Percentiles rank a stretch among this genome's conserved stretches.
Conservation (phyloP, 129 eudicot genomes). For the Kitagawia praeruptora region DNA sequence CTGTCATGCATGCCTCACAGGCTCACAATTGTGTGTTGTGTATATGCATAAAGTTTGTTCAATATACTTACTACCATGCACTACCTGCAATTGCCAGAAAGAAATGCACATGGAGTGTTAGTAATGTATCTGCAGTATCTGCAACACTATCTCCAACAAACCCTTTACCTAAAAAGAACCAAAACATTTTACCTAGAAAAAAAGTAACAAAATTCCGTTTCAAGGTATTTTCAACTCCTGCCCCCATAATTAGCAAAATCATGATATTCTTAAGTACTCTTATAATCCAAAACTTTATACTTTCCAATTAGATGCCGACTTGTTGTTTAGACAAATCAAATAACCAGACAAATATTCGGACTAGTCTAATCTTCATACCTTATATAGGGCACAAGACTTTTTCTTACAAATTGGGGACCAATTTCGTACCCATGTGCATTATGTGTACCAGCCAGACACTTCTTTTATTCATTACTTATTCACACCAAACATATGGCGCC, state of each 20-base stretch:
- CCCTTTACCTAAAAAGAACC: slow-evolving; percentile 1
- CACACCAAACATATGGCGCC: neutral
- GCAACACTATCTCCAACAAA: neutral
- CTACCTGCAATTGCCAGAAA: slow-evolving; percentile 3
- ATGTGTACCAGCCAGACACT: slow-evolving; percentile 22
- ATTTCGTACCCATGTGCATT: slow-evolving; percentile 34
- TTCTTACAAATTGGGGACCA: slow-evolving; percentile 26
- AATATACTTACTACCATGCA: neutral
- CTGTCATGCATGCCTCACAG: slow-evolving; percentile 3
- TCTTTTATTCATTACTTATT: neutral
- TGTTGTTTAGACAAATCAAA: slow-evolving; percentile 16
- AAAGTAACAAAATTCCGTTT: neutral
- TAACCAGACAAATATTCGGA: slow-evolving; percentile 12
- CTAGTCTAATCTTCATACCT: slow-evolving; percentile 9
- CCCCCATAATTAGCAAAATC: slow-evolving; percentile 11
- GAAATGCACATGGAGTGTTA: slow-evolving; percentile 7
- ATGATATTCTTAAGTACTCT: slow-evolving; percentile 13
- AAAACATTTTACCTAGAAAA: neutral
- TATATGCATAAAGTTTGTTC: neutral
- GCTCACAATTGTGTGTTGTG: neutral
- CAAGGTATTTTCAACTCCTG: neutral
- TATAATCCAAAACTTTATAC: neutral
- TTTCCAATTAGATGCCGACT: slow-evolving; percentile 16
- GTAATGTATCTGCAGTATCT: neutral
- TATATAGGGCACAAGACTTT: slow-evolving; percentile 18